These are phyloP conservation scores for Neurospora terricola DNA, from an alignment of 495 filamentous ascomycete genomes.

Conservation along the genomic window DNA sequence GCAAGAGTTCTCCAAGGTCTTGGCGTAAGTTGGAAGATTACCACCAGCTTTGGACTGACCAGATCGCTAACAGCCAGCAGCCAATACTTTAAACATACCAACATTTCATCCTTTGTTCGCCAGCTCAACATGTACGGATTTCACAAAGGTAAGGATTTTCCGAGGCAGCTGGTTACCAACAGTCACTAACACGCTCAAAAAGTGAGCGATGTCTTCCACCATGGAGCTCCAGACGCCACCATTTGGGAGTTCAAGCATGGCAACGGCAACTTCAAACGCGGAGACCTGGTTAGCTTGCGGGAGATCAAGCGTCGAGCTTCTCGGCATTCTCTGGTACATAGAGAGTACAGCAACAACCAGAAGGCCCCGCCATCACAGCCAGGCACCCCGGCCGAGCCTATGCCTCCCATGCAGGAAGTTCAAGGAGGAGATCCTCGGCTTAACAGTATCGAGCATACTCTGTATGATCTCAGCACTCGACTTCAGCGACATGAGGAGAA, in stretches of 20 bases:
- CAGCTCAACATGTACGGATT: slow-evolving; percentile 99
- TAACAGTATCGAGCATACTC: slow-evolving; percentile 63
- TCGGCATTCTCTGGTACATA: slow-evolving; percentile 85
- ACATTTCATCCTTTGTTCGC: slow-evolving; percentile 95
- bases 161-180: no score
- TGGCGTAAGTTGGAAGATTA: slow-evolving; percentile 57
- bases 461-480: slow-evolving; percentile 70
- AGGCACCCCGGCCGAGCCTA: slow-evolving; percentile 73
- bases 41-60: not conserved
- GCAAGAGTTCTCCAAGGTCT: slow-evolving; percentile 94
- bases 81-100: slow-evolving; percentile 98
- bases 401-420: slow-evolving; percentile 44
- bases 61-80: slow-evolving; percentile 26
- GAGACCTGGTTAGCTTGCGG: slow-evolving; percentile 79
- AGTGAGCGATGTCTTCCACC: slow-evolving; percentile 99
- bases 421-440: slow-evolving; percentile 66
- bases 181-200: not conserved
- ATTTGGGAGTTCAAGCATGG: slow-evolving; percentile 99
- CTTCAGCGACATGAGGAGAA: slow-evolving; percentile 77
- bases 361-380: slow-evolving; percentile 66
- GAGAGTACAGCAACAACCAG: slow-evolving; percentile 88
- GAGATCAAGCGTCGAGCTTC: slow-evolving; percentile 98
- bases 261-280: slow-evolving; percentile 92
- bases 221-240: slow-evolving; percentile 86
- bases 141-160: slow-evolving; percentile 72